Evolutionary conservation across 2,329 filamentous ascomycete species (phyloP).

Genomic region (Cordyceps tenuipes): DNA sequence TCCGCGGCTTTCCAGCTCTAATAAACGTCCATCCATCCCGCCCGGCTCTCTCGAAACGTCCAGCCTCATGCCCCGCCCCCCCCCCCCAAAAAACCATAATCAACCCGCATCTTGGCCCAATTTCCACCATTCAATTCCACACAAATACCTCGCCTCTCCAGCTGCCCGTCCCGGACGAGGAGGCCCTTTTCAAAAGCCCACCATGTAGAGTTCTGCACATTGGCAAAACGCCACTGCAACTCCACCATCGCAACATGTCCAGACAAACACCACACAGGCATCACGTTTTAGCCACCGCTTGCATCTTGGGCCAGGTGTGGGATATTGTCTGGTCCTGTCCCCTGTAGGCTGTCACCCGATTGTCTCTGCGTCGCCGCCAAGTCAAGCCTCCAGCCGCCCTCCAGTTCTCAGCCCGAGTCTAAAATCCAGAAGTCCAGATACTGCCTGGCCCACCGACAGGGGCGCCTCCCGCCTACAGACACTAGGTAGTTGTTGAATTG

Average conservation of each 20-base stretch:
- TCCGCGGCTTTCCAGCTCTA: neutral
- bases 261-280: constrained; percentile 4
- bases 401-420: constrained; percentile 5
- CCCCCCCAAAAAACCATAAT: neutral
- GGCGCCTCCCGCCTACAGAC: constrained; percentile 1
- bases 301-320: neutral
- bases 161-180: neutral
- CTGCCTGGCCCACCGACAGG: constrained; percentile 3
- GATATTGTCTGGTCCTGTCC: neutral
- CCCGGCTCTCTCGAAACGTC: neutral
- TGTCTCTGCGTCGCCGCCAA: constrained; percentile 3
- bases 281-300: constrained; percentile 5
- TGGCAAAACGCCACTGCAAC: constrained; percentile 4
- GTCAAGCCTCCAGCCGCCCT: constrained; percentile 1
- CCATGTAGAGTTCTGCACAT: constrained; percentile 1
- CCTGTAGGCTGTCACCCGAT: constrained; percentile 3
- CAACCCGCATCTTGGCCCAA: neutral
- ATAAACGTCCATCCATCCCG: neutral
- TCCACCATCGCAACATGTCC: constrained; percentile 9
- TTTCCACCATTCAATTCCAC: neutral
- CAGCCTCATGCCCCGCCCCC: neutral
- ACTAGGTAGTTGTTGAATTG: neutral
- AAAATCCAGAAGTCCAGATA: neutral
- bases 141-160: neutral
- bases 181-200: neutral